Evolutionary conservation across 2,329 filamentous ascomycete genomes (phyloP), one percentile per base, ranked within the genome.

Genomic region (Neoascochyta sp.): DNA sequence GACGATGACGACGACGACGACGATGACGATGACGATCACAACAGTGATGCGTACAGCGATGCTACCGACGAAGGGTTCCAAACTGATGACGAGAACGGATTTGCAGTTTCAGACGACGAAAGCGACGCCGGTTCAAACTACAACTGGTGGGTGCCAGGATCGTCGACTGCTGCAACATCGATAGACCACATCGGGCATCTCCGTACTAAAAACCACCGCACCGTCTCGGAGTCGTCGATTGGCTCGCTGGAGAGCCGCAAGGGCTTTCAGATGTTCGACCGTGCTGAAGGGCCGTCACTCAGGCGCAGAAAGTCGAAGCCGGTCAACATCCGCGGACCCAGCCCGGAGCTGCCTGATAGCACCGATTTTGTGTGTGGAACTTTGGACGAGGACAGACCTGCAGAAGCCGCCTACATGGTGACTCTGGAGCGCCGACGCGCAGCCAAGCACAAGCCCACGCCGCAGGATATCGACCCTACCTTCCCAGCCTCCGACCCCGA

Each of bases 291-390:
- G 14, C 27, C 36, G 7, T 29, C 27, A 13, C 21, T 38, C 19
- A 74, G 54, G 43, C 53, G 52, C 15, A 58, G 70, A 60, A 50
- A 63, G 62, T 67, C 71, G 73, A 69, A 60, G 23, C 69, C 68
- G 22, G 54, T 64, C 25, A 77, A 74, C 41, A 78, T 81, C 46
- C 81, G 81, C 13, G 74, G 78, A 21, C 54, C 58, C 11, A 85
- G 83, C 1, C 86, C 86, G 2, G 87, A 95, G 56, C 72, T 98
- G 8, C 92, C 92, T 1, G 92, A 98, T 62, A 95, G 89, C 64
- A 96, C 92, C 9, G 92, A 98, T 62, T 98, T 98, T 47, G 92
- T 98, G n/a, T 96, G 92, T 54, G 92, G 92, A 36, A 98, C 92
- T 1, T 73, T 98, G 12, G 92, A 98, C 46, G 92, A 98, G 63